phyloP scores from a whole-genome alignment of 2,329 filamentous ascomycete genomes.

The Colletotrichum destructivum region DNA sequence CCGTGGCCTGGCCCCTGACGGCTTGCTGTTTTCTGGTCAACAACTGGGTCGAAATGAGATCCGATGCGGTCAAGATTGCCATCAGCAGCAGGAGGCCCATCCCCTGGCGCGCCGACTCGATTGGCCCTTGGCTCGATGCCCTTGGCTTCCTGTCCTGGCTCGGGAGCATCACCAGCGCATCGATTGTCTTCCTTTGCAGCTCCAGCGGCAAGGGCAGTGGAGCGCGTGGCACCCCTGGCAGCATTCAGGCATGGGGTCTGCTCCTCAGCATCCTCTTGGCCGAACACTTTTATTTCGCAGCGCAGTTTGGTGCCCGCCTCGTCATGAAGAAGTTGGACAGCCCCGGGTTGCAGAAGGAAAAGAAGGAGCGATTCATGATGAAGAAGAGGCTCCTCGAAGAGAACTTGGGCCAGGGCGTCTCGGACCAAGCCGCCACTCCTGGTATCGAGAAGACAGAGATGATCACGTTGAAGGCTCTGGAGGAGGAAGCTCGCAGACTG shows the following conservation, averaged over 20 bases:
- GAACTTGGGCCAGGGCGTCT: slow-evolving; percentile 72
- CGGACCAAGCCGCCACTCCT: slow-evolving; percentile 62
- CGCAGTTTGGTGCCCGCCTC: slow-evolving; percentile 80
- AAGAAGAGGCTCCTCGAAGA: slow-evolving; percentile 86
- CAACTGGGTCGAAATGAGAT: slow-evolving; percentile 95
- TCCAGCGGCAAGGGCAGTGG: slow-evolving; percentile 81
- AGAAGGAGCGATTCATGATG: slow-evolving; percentile 83
- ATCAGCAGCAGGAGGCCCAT: slow-evolving; percentile 90
- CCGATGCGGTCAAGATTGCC: slow-evolving; percentile 95
- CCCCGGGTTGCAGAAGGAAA: slow-evolving; percentile 87
- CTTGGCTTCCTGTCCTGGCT: slow-evolving; percentile 95
- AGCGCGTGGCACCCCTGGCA: slow-evolving; percentile 75
- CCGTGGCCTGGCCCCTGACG: slow-evolving; percentile 94
- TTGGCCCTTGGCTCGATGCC: slow-evolving; percentile 91
- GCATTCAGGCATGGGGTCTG: slow-evolving; percentile 84
- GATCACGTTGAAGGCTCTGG: slow-evolving; percentile 76
- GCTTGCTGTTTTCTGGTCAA: slow-evolving; percentile 91
- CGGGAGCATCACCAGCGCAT: slow-evolving; percentile 88
- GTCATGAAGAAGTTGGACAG: slow-evolving; percentile 87
- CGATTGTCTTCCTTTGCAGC: slow-evolving; percentile 91
- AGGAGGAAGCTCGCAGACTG: slow-evolving; percentile 72
- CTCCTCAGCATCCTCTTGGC: slow-evolving; percentile 87
- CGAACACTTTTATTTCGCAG: slow-evolving; percentile 90
- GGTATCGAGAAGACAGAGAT: slow-evolving; percentile 69
- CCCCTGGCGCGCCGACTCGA: slow-evolving; percentile 91